phyloP scores from a whole-genome alignment of 1,284 basidiomycete genomes.

The Coriolopsis trogii region DNA sequence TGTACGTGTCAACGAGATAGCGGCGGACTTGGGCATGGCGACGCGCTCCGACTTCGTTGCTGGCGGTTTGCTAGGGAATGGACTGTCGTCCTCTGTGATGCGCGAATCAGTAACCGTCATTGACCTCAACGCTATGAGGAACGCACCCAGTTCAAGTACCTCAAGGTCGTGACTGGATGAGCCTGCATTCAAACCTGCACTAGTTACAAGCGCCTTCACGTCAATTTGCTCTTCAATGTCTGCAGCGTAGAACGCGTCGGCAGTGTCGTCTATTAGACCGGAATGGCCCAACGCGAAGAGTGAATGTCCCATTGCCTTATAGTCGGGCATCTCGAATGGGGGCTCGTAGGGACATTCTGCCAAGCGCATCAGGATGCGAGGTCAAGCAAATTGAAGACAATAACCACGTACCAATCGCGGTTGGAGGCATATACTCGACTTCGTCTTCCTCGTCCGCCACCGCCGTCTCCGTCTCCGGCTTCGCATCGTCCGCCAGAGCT shows the following conservation, averaged over 20 bases:
- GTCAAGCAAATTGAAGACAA: background rate
- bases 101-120: background rate
- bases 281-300: slow-evolving; percentile 32
- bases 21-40: background rate
- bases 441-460: slow-evolving; percentile 60
- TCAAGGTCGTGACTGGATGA: slow-evolving; percentile 21
- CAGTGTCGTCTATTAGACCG: slow-evolving; percentile 30
- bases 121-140: background rate
- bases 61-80: slow-evolving; percentile 3
- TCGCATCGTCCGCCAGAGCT: slow-evolving; percentile 32
- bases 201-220: slow-evolving; percentile 22
- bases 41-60: background rate
- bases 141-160: slow-evolving; percentile 31
- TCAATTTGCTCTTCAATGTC: slow-evolving; percentile 32
- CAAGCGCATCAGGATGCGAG: background rate
- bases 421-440: slow-evolving; percentile 80
- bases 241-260: slow-evolving; percentile 31
- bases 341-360: slow-evolving; percentile 39
- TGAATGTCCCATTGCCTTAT: slow-evolving; percentile 29
- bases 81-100: slow-evolving; percentile 15
- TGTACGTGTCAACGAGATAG: background rate
- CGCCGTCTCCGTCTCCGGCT: slow-evolving; percentile 40
- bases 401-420: slow-evolving; percentile 54
- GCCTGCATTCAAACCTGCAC: slow-evolving; percentile 24
- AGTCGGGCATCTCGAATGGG: slow-evolving; percentile 39